phyloP scores from a whole-genome alignment of 2,329 filamentous ascomycete genomes.

The Hymenoscyphus occultus region DNA sequence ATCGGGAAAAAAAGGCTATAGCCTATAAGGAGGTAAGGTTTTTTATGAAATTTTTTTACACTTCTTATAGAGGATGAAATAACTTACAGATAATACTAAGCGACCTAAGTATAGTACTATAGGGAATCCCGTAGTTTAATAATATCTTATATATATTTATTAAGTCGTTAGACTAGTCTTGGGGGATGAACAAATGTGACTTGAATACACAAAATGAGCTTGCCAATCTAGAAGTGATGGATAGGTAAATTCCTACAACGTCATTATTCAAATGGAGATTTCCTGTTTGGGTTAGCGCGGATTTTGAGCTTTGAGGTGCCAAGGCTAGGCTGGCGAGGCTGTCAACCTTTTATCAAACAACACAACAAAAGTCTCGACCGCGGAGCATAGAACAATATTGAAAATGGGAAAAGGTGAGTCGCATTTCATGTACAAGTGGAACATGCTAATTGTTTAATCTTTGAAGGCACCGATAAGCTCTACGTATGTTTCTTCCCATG shows the following conservation, averaged over 20 bases:
- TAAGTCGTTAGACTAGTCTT: too few relatives aligned
- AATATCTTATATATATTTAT: too few relatives aligned
- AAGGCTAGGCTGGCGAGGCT: constrained; percentile 5
- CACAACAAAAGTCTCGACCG: background rate
- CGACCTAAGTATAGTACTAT: too few relatives aligned
- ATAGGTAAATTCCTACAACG: background rate
- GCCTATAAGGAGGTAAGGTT: too few relatives aligned
- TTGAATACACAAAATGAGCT: too few relatives aligned
- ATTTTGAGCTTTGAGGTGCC: background rate
- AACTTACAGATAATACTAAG: too few relatives aligned
- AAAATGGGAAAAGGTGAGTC: constrained; percentile 34
- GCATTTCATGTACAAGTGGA: background rate
- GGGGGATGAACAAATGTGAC: too few relatives aligned
- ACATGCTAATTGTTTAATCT: background rate
- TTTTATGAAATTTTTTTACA: too few relatives aligned
- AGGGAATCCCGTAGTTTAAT: too few relatives aligned
- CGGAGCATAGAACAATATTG: background rate
- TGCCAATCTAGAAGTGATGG: too few relatives aligned
- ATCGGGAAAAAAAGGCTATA: too few relatives aligned
- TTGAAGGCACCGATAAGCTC: constrained; percentile 52
- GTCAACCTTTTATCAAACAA: background rate
- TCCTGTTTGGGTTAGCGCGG: background rate
- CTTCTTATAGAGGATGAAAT: too few relatives aligned
- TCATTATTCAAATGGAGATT: background rate
- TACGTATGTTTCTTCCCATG: constrained; percentile 24